Percentiles rank a stretch among this genome's conserved stretches.
Conservation (phyloP, 495 filamentous ascomycete genomes). For the Lasiosphaeria ovina region DNA sequence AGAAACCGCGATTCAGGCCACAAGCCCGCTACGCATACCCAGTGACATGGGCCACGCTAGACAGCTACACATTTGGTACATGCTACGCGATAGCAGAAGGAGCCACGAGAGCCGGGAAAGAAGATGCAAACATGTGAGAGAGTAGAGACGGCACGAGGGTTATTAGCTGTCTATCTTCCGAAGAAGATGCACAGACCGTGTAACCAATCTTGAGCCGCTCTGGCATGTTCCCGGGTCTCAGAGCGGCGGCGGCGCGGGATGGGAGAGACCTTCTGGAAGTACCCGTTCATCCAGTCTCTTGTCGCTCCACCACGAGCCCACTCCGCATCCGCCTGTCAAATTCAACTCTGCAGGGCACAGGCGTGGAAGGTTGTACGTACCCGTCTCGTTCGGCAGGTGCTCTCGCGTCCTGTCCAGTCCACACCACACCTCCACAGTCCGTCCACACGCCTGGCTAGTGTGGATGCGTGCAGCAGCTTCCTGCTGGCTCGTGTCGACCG, state of each 20-base stretch:
- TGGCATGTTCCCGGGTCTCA: slow-evolving; percentile 6
- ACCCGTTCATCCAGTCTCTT: slow-evolving; percentile 13
- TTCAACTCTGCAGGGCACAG: background rate
- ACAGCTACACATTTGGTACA: background rate
- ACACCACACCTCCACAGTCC: background rate
- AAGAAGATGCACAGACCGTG: slow-evolving; percentile 6
- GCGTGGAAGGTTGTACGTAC: background rate
- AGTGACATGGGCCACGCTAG: background rate
- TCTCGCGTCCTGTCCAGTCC: background rate
- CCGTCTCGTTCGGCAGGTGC: background rate
- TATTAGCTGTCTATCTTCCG: background rate
- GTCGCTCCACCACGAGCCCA: background rate
- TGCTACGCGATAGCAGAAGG: background rate
- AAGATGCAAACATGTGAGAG: slow-evolving; percentile 3
- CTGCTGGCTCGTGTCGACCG: background rate
- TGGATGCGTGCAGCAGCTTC: too few relatives aligned
- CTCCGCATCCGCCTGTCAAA: background rate
- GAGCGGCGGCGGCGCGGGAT: background rate
- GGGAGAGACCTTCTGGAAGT: slow-evolving; percentile 1
- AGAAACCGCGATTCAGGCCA: slow-evolving; percentile 2
- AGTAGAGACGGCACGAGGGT: background rate
- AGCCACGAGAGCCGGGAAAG: background rate
- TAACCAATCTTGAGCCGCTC: slow-evolving; percentile 18
- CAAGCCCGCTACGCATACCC: background rate
- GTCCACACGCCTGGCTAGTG: background rate